Evolutionary conservation across 2,329 filamentous ascomycete genomes (phyloP), one percentile per base, ranked within the genome.

Genomic region (Fusarium proliferatum): DNA sequence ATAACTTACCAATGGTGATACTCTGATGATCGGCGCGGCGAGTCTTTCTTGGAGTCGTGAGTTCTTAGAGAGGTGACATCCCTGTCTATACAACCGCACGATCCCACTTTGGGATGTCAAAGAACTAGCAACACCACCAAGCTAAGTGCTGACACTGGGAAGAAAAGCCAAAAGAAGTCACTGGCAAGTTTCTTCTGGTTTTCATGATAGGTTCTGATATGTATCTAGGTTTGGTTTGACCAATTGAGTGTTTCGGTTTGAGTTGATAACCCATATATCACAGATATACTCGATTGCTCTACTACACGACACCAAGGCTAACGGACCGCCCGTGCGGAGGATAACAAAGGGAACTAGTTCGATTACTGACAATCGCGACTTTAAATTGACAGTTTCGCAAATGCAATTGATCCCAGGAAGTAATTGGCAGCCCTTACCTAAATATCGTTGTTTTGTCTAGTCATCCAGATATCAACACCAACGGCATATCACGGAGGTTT

Each of bases 71-170:
- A 36, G n/a, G 16, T 38, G n/a, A 43, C 41, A 67, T 38, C 67
- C 59, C 52, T 69, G 67, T 65, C 59, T 36, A 69, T 48, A 43
- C 28, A 46, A 64, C 59, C 39, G 51, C 64, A 51, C 51, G 66
- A 58, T 64, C 64, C 67, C 67, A 69, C 65, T 57, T 65, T 43
- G 52, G 56, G 43, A 67, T 65, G 17, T 43, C 34, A 46, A 52
- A 48, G 46, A 69, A 69, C 67, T 69, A 69, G 65, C 65, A 69
- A 70, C 52, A 69, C 66, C 51, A 64, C 36, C 41, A 48, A 58
- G 63, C 61, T 67, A 45, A 48, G 59, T 59, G 59, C 65, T 69
- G 65, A 69, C 59, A 53, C 36, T 55, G 26, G 26, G 46, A 57
- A 55, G 59, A 38, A 34, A 70, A 49, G n/a, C 33, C 13, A 28